Percentiles rank a stretch among this genome's conserved stretches.
Evolutionary conservation across 2,329 filamentous ascomycete genomes (phyloP).

Genomic region (Lasiodiplodia gonubiensis): DNA sequence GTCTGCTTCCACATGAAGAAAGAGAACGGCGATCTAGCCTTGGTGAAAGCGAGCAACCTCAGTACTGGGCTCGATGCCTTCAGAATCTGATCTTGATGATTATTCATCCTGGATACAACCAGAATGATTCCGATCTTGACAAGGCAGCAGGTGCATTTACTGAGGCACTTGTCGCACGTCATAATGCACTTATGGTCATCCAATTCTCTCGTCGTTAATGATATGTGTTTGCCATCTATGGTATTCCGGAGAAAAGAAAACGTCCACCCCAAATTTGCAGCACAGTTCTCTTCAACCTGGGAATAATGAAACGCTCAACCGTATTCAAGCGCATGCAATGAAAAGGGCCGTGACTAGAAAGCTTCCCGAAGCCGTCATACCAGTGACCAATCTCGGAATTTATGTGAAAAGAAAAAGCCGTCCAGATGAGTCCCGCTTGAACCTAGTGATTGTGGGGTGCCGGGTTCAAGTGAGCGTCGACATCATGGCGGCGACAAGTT

Average conservation of each 20-base stretch:
- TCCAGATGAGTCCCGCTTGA: not conserved
- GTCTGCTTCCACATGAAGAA: slow-evolving; percentile 6
- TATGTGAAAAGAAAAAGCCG: not conserved
- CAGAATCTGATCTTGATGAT: too few relatives aligned
- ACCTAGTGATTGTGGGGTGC: not conserved
- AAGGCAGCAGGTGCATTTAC: too few relatives aligned
- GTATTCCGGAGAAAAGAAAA: slow-evolving; percentile 8
- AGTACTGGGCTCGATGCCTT: not conserved
- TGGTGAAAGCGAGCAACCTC: not conserved
- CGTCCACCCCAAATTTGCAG: slow-evolving; percentile 1
- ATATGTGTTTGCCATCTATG: slow-evolving; percentile 26
- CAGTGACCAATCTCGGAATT: slow-evolving; percentile 16
- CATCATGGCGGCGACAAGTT: slow-evolving; percentile 53
- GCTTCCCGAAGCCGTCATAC: slow-evolving; percentile 1
- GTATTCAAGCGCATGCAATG: not conserved
- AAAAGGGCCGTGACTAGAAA: not conserved
- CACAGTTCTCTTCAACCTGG: not conserved
- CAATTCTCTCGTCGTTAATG: slow-evolving; percentile 8
- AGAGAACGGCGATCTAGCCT: not conserved
- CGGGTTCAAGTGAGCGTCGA: slow-evolving; percentile 46
- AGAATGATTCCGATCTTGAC: too few relatives aligned
- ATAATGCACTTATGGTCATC: not conserved
- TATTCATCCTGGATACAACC: not conserved
- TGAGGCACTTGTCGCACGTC: too few relatives aligned
- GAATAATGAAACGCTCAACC: not conserved